Base-by-base conservation (phyloP, 2,329 filamentous ascomycete genomes). In the Pestalotiopsis sp. region DNA sequence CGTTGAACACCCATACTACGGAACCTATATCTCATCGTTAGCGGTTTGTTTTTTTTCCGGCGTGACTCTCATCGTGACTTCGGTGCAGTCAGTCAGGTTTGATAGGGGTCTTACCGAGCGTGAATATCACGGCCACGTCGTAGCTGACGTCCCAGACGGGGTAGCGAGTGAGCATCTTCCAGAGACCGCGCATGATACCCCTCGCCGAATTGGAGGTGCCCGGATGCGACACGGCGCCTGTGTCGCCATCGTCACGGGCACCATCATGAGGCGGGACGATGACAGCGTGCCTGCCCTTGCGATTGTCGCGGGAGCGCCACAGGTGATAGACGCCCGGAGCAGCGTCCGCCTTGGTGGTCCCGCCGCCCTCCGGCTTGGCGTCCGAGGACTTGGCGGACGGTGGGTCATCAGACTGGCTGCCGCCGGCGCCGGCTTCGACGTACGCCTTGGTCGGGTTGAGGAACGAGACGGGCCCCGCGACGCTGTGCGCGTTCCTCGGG, bases 1-100 rank as follows among this genome's bases (percentile, higher is more conserved):
- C 84, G 74, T 92, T 92, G 69, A 88, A 75, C 1, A 86, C 82
- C 86, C 87, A 89, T 36, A 89, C 79, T 0, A 84, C 73, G 0
- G 84, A 88, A 0, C 81, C 77, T 68, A 11, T 36, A 9, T 17
- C 11, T 52, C 62, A 49, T 6, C 6, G 31, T 25, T 2, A 17
- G 23, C 5, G 3, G 25, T 17, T 23, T 9, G 20, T 12, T 17
- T 36, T 2, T 27, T 60, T 60, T 27, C 11, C 17, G 11, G 25
- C 17, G 9, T 31, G 13, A 14, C 3, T 36, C 14, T 14, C 27
- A 63, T 23, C 17, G 14, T 20, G 31, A 36, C 23, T 23, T 3
- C 12, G 13, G 36, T 6, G 14, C 17, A 63, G 60, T 13, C 17
- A 3, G 14, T 17, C 13, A 62, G 6, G n/a, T 23, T 13, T 27